Percentiles rank a stretch among this genome's conserved stretches.
Conservation (phyloP, 352 stramenopile genomes). For the Phytopythium chamaehyphon region DNA sequence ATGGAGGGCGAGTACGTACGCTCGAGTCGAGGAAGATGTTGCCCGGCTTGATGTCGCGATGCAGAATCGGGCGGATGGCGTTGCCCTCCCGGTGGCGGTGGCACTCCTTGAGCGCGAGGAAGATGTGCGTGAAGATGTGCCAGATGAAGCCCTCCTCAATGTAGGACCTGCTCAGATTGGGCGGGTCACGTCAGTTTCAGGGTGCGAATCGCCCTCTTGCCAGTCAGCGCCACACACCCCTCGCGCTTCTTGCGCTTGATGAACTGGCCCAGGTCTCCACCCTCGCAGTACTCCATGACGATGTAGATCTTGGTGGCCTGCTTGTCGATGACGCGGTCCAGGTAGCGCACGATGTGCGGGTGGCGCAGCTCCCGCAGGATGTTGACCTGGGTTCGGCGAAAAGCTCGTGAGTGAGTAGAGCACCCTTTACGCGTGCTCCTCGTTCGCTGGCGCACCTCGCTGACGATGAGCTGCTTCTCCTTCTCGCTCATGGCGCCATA, state of each 20-base stretch:
- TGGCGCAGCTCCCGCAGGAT: slow-evolving; percentile 91
- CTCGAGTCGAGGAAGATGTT: slow-evolving; percentile 92
- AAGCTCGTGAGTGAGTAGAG: neutral
- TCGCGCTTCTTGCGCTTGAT: slow-evolving; percentile 90
- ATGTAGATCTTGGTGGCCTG: slow-evolving; percentile 92
- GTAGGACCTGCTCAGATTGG: slow-evolving; percentile 46
- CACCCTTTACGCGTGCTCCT: neutral
- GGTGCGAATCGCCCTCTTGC: neutral
- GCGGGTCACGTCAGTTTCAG: slow-evolving; percentile 6
- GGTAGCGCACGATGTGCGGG: slow-evolving; percentile 92
- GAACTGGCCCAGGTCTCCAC: slow-evolving; percentile 86
- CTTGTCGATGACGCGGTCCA: slow-evolving; percentile 93
- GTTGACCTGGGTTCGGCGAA: slow-evolving; percentile 63
- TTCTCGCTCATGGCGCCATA: slow-evolving; percentile 92
- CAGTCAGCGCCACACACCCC: slow-evolving; percentile 34
- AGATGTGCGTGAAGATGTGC: slow-evolving; percentile 92
- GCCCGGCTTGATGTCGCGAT: slow-evolving; percentile 90
- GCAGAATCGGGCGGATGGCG: slow-evolving; percentile 76
- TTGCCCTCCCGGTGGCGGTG: slow-evolving; percentile 86
- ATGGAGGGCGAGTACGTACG: slow-evolving; percentile 27
- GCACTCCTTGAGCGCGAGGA: slow-evolving; percentile 89
- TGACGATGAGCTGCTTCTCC: slow-evolving; percentile 93
- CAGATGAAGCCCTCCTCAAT: slow-evolving; percentile 93
- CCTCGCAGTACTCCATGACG: slow-evolving; percentile 93
- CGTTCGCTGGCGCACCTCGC: slow-evolving; percentile 52